Base-by-base conservation (phyloP, 768 basidiomycete genomes). In the Psilocybe sp. region DNA sequence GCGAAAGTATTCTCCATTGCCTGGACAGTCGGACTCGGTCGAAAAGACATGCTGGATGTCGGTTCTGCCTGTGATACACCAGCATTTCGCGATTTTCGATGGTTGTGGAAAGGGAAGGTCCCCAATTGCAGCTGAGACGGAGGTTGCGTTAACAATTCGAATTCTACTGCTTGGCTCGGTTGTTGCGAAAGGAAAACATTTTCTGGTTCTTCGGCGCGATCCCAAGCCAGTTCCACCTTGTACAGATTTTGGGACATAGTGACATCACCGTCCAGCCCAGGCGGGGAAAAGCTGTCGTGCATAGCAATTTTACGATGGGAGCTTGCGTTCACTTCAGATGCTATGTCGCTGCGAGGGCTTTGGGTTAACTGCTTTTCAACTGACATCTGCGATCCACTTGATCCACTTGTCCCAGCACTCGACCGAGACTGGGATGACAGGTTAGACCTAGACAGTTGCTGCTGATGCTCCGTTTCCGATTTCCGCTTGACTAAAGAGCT, bases 321-420 rank as follows among this genome's bases (percentile, higher is more conserved):
- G 9, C 11, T 36, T 1, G 34, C 36, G 23, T 52, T 50, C 15
- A 16, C n/a, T 8, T 40, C 46, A 13, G 32, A 40, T 11, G 12
- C 45, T 18, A 36, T 42, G n/a, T 44, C 34, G 36, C 15, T 38
- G 20, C 44, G 63, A 4, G 64, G 48, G 32, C 63, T 67, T 58
- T 78, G 77, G 0, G 78, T 79, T 31, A 81, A 66, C n/a, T 79
- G 75, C 28, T 66, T 65, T 53, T 78, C 76, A 16, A 81, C 78
- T 10, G 63, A 72, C 33, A 65, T 66, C 48, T 72, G 70, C 6
- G 77, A 78, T 33, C 56, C 64, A 13, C 57, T 57, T 14, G 72
- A 63, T 14, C 55, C 64, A 13, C 57, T 57, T 14, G 72, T 63
- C 12, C 55, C 40, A 20, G 71, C 65, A 18, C 42, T 35, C 50